These are phyloP conservation scores for Blastomyces parvus DNA, from an alignment of 2,329 filamentous ascomycete genomes.

Conservation along the genomic window DNA sequence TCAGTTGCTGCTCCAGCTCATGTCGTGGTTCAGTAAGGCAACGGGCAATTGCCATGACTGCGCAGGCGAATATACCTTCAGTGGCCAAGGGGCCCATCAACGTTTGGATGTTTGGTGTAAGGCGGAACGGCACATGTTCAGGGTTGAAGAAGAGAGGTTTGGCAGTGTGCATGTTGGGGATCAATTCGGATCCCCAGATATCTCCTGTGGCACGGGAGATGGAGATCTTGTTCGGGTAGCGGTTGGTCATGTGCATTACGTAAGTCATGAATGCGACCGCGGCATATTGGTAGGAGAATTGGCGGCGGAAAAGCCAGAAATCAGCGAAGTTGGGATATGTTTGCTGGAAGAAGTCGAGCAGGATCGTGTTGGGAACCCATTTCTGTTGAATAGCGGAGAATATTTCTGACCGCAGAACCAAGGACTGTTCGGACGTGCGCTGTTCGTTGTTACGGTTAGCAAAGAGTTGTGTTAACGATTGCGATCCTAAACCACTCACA, in stretches of 20 bases:
- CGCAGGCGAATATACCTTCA: slow-evolving; percentile 91
- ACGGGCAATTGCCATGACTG: slow-evolving; percentile 91
- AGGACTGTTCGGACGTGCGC: slow-evolving; percentile 52
- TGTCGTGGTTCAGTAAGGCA: slow-evolving; percentile 73
- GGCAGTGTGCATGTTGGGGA: slow-evolving; percentile 74
- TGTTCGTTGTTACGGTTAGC: slow-evolving; percentile 25
- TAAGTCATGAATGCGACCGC: slow-evolving; percentile 98
- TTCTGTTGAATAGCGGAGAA: slow-evolving; percentile 89
- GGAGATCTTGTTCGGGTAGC: slow-evolving; percentile 90
- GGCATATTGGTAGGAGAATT: slow-evolving; percentile 93
- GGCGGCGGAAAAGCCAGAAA: slow-evolving; percentile 96
- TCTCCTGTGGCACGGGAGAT: slow-evolving; percentile 81
- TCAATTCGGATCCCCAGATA: slow-evolving; percentile 91
- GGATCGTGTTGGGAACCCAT: slow-evolving; percentile 74
- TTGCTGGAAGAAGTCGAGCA: slow-evolving; percentile 78
- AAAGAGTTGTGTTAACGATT: not conserved
- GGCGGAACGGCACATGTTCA: slow-evolving; percentile 91
- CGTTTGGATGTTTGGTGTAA: slow-evolving; percentile 91
- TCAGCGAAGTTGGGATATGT: slow-evolving; percentile 83
- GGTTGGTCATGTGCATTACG: slow-evolving; percentile 91
- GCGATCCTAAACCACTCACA: slow-evolving; percentile 24
- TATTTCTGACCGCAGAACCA: slow-evolving; percentile 75
- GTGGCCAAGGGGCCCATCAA: slow-evolving; percentile 93
- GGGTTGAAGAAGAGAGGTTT: slow-evolving; percentile 91
- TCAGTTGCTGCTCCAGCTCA: slow-evolving; percentile 90